Percentiles rank a stretch among this genome's conserved stretches.
Evolutionary conservation across 2,329 filamentous ascomycete genomes (phyloP).

Genomic region (Lojkania enalia): DNA sequence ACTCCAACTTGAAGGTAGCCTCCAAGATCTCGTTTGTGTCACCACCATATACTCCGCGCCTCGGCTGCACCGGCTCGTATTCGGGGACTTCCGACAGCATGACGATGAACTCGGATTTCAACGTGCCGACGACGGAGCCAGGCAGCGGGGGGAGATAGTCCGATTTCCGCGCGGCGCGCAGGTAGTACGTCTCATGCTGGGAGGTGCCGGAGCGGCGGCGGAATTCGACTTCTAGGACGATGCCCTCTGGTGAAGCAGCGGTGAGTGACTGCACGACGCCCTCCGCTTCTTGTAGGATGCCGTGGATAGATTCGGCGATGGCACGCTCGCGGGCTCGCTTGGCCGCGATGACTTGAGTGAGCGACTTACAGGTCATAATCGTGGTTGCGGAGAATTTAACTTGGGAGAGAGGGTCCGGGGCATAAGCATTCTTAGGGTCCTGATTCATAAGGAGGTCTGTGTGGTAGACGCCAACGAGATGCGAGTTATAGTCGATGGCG

Average conservation of each 20-base stretch:
- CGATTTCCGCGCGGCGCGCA: conserved; percentile 36
- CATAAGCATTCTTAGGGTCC: conserved; percentile 47
- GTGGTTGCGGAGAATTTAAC: conserved; percentile 88
- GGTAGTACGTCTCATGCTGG: conserved; percentile 69
- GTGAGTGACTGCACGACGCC: conserved; percentile 73
- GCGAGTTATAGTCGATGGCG: conserved; percentile 66
- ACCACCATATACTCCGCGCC: too few species aligned
- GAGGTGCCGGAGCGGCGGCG: conserved; percentile 79
- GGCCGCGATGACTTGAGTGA: conserved; percentile 72
- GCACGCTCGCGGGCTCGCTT: conserved; percentile 78
- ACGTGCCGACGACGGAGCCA: conserved; percentile 32
- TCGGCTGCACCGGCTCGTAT: conserved; percentile 11
- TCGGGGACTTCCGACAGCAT: conserved; percentile 74
- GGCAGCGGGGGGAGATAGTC: conserved; percentile 22
- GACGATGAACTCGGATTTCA: conserved; percentile 55
- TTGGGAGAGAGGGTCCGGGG: conserved; percentile 63
- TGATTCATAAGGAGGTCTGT: conserved; percentile 68
- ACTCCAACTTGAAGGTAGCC: conserved; percentile 80
- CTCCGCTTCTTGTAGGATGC: conserved; percentile 75
- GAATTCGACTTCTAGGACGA: conserved; percentile 85
- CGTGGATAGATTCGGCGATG: conserved; percentile 74
- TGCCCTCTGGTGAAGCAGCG: conserved; percentile 52
- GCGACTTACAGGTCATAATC: conserved; percentile 71
- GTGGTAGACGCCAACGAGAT: conserved; percentile 81
- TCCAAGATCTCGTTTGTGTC: conserved; percentile 27